Percentiles rank a stretch among this genome's conserved stretches.
Evolutionary conservation across 2,329 filamentous ascomycete genomes (phyloP).

Genomic region (Leptosphaerulina australis): DNA sequence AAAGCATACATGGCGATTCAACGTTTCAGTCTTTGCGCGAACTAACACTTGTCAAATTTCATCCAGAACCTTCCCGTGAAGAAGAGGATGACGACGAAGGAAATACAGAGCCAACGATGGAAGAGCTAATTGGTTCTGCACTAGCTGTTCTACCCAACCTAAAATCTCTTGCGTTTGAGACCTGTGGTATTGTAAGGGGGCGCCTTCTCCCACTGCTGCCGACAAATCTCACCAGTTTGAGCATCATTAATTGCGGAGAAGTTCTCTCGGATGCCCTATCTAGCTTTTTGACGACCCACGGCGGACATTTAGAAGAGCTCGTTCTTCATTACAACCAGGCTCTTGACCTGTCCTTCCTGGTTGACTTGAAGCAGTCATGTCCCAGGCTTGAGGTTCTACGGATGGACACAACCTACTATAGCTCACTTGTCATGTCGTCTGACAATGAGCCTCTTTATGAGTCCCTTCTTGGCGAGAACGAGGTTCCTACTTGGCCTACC

Average conservation of each 20-base stretch:
- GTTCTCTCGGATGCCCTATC: conserved; percentile 70
- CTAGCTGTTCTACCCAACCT: conserved; percentile 67
- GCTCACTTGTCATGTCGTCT: conserved; percentile 68
- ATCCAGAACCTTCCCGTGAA: conserved; percentile 26
- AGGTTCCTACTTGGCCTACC: conserved; percentile 79
- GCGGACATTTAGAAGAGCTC: conserved; percentile 69
- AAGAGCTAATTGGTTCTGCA: conserved; percentile 56
- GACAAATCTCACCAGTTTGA: conserved; percentile 67
- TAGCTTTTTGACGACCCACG: conserved; percentile 70
- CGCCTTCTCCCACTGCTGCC: conserved; percentile 73
- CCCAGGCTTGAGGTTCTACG: conserved; percentile 72
- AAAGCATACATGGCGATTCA: conserved; percentile 54
- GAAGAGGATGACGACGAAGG: conserved; percentile 22
- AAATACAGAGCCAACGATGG: conserved; percentile 38
- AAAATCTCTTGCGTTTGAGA: conserved; percentile 72
- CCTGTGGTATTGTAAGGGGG: conserved; percentile 73
- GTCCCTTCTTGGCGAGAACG: conserved; percentile 63
- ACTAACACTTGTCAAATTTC: conserved; percentile 46
- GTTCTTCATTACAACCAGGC: conserved; percentile 79
- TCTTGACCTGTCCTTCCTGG: conserved; percentile 76
- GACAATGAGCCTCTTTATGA: conserved; percentile 79
- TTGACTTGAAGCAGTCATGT: conserved; percentile 68
- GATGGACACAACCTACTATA: conserved; percentile 81
- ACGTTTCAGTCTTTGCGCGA: conserved; percentile 48
- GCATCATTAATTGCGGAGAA: conserved; percentile 79